phyloP scores from a whole-genome alignment of 2,329 filamentous ascomycete genomes.

The Fusarium sublunatum region DNA sequence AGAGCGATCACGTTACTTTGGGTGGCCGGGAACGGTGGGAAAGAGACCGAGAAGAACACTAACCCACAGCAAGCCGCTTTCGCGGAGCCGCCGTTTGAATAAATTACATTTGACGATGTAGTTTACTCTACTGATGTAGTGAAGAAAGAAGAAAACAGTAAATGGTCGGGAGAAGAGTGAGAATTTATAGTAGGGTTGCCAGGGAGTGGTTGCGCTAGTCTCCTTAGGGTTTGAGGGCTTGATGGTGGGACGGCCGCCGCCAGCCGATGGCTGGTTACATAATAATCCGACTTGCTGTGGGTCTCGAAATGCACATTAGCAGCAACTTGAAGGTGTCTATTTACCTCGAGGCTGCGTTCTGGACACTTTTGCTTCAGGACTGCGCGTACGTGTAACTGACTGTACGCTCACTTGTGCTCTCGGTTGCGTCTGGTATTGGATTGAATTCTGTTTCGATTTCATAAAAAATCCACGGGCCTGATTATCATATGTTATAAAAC shows the following conservation, averaged over 20 bases:
- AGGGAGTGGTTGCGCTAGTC: conserved; percentile 12
- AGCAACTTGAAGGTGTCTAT: background rate
- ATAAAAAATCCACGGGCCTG: too few species aligned
- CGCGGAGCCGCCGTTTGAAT: conserved; percentile 64
- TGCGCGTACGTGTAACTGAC: too few species aligned
- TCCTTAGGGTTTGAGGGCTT: background rate
- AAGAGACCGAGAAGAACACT: conserved; percentile 59
- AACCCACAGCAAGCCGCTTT: conserved; percentile 67
- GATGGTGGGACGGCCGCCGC: background rate
- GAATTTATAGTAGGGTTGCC: conserved; percentile 20
- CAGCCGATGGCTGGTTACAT: conserved; percentile 12
- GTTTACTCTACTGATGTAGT: conserved; percentile 30
- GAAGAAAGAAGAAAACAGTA: conserved; percentile 5
- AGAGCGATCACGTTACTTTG: conserved; percentile 60
- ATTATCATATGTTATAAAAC: too few species aligned
- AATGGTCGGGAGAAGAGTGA: background rate
- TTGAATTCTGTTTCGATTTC: too few species aligned
- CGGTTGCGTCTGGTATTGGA: too few species aligned
- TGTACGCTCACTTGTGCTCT: too few species aligned
- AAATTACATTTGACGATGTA: conserved; percentile 50
- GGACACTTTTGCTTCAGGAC: background rate
- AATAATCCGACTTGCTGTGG: background rate
- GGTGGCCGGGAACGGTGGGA: conserved; percentile 68
- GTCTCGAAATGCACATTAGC: background rate
- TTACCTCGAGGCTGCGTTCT: background rate